phyloP scores from a whole-genome alignment of 1,284 basidiomycete species.

The Ganoderma boninense region DNA sequence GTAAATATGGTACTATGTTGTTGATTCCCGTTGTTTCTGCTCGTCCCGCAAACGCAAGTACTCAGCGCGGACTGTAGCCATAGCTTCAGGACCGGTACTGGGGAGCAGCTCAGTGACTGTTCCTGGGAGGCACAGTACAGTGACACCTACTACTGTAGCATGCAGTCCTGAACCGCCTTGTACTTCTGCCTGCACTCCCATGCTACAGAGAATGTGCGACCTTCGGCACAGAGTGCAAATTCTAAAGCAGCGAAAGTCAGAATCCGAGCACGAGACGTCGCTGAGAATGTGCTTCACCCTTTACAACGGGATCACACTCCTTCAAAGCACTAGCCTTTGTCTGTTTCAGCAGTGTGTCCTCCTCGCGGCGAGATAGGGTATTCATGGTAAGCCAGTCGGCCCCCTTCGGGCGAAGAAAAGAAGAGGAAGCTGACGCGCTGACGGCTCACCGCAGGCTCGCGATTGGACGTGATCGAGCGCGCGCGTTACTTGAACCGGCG shows the following conservation, averaged over 20 bases:
- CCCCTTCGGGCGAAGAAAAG: constrained; percentile 15
- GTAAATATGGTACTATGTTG: constrained; percentile 23
- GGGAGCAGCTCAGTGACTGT: constrained; percentile 10
- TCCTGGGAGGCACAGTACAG: not conserved
- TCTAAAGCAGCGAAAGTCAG: constrained; percentile 52
- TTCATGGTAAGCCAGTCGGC: constrained; percentile 61
- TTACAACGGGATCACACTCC: constrained; percentile 80
- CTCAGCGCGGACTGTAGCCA: constrained; percentile 75
- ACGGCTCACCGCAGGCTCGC: constrained; percentile 29
- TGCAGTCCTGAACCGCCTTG: constrained; percentile 80
- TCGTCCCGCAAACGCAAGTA: constrained; percentile 73
- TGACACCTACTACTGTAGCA: constrained; percentile 79
- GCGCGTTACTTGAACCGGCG: constrained; percentile 19
- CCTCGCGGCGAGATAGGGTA: constrained; percentile 88
- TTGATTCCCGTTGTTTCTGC: constrained; percentile 22
- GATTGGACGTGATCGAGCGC: constrained; percentile 24
- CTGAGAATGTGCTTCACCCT: constrained; percentile 55
- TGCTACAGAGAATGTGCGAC: constrained; percentile 83
- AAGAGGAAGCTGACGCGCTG: too few relatives aligned
- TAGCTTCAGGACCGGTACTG: constrained; percentile 77
- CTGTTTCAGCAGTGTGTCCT: constrained; percentile 83
- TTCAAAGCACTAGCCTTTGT: constrained; percentile 84
- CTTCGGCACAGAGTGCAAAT: constrained; percentile 85
- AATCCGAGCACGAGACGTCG: not conserved
- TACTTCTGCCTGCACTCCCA: constrained; percentile 83